These are phyloP conservation scores for Mallotus japonicus DNA, from an alignment of 441 rosid genomes.

Conservation along the genomic window DNA sequence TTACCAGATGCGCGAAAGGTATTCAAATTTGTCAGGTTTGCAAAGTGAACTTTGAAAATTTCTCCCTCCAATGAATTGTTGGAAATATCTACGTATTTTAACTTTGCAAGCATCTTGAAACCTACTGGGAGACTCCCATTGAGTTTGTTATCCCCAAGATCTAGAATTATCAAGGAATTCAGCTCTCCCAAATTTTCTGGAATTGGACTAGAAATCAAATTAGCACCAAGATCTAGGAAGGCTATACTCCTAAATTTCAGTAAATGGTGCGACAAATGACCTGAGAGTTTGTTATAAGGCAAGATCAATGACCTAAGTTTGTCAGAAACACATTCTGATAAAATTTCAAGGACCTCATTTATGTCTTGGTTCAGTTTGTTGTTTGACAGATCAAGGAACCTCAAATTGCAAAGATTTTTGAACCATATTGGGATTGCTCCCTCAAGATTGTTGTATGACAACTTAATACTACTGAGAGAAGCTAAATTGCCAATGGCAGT, in stretches of 20 bases:
- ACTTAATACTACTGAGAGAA: background rate
- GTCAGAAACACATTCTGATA: background rate
- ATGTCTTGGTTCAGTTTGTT: no score
- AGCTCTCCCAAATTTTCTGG: background rate
- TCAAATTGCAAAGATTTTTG: background rate
- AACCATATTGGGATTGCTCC: background rate
- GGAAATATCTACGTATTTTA: background rate
- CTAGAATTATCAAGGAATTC: background rate
- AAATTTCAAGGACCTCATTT: no score
- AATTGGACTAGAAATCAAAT: constrained; percentile 3
- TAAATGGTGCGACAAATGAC: background rate
- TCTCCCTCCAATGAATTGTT: constrained; percentile 1
- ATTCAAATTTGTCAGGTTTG: background rate
- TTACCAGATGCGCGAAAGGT: background rate
- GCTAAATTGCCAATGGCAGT: no score
- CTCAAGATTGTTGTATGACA: background rate
- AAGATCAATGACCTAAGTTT: background rate
- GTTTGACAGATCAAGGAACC: background rate
- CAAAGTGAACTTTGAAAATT: background rate
- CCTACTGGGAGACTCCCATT: background rate
- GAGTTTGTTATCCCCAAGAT: no score
- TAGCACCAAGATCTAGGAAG: background rate
- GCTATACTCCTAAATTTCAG: background rate
- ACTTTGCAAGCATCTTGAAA: background rate
- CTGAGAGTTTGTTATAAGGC: background rate